Conservation (phyloP, 2,329 filamentous ascomycete species). For the Fusarium oxysporum region DNA sequence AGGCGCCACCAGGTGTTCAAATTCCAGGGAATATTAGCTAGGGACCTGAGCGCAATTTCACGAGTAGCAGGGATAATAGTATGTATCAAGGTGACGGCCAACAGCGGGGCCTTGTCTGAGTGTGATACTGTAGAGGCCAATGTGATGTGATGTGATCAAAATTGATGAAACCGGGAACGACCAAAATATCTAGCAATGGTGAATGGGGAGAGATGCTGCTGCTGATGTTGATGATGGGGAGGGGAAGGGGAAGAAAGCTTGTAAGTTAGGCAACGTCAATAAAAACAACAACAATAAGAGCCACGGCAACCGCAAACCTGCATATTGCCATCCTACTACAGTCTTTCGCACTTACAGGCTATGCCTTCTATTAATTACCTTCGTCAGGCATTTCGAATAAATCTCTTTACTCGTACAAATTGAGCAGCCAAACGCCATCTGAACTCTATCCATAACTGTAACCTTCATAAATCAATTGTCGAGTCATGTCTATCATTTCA, state of each 20-base stretch:
- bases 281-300: constrained; percentile 34
- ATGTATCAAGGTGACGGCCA: constrained; percentile 33
- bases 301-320: constrained; percentile 32
- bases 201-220: constrained; percentile 14
- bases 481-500: constrained; percentile 1
- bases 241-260: constrained; percentile 5
- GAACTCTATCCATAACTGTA: neutral
- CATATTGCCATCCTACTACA: constrained; percentile 4
- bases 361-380: neutral
- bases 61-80: constrained; percentile 38
- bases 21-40: constrained; percentile 30
- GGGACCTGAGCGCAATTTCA: constrained; percentile 43
- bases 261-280: constrained; percentile 9
- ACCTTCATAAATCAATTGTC: neutral
- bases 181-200: constrained; percentile 36
- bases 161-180: constrained; percentile 25
- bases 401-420: neutral
- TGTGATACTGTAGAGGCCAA: constrained; percentile 4
- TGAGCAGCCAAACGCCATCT: neutral
- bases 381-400: neutral
- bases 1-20: constrained; percentile 31
- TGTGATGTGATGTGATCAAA: constrained; percentile 19
- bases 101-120: constrained; percentile 39
- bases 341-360: neutral
- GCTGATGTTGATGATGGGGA: constrained; percentile 17